Evolutionary conservation across 2,329 filamentous ascomycete species (phyloP), one percentile per base, ranked within the genome.

Genomic region (Colletotrichum godetiae): DNA sequence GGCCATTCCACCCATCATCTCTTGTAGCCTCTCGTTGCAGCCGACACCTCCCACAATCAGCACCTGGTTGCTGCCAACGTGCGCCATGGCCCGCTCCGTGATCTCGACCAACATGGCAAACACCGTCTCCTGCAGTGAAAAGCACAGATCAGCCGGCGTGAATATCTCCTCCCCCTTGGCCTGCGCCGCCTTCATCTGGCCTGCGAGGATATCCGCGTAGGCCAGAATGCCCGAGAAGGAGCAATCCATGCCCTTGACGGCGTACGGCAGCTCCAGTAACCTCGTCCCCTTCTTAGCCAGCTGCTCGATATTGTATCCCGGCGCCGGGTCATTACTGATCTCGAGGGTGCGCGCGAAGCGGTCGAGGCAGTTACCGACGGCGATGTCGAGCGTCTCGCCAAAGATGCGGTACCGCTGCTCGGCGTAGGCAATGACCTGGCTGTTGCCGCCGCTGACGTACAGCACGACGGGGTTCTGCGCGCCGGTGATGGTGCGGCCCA

Each of bases 1-100:
- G 19, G 95, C 96, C 97, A 99, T 99, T 59, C 93, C 87, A 19
- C 94, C 95, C 97, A 99, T 99, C 97, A 99, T 99, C 79, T 97
- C 91, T 86, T 99, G 97, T 77, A 99, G 82, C 4, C 97, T 90
- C 85, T 97, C 93, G 81, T 99, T 99, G 82, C 94, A 98, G 3
- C 97, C 97, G 1, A 99, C 97, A 27, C 97, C 97, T 52, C 97
- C 97, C 3, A 99, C 97, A 68, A 99, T 95, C 58, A 99, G 87
- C 7, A 99, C 97, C 85, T 98, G 95, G 63, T 87, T 90, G 67
- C 93, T 95, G 15, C 95, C 96, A 12, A 98, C 97, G 81, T 99
- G 97, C 12, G 97, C 97, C 97, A 99, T 99, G 35, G 97, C 97
- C 55, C 97, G 92, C 85, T 99, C 97, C 0, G 97, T 99, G 78